Conservation (phyloP, 2,329 filamentous ascomycete genomes). For the Trichoderma sp. region DNA sequence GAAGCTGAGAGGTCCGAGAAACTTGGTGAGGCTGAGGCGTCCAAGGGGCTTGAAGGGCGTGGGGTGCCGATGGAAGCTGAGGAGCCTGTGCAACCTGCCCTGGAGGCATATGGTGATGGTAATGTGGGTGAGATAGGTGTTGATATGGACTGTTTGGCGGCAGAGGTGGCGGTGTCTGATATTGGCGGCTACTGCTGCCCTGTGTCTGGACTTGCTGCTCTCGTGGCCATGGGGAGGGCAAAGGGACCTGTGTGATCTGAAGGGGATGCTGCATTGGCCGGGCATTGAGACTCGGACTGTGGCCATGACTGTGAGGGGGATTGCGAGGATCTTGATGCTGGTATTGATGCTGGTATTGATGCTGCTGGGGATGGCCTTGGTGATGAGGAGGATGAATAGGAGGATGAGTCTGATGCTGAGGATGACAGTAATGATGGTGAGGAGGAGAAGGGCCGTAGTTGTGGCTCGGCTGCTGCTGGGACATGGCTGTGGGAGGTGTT, state of each 20-base stretch:
- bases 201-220: background rate
- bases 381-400: background rate
- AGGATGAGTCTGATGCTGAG: background rate
- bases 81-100: background rate
- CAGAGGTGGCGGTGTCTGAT: background rate
- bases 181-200: background rate
- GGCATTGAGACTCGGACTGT: background rate
- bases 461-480: background rate
- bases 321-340: background rate
- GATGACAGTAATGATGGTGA: background rate
- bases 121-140: background rate
- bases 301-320: background rate
- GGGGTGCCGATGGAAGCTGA: background rate
- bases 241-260: background rate
- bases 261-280: background rate
- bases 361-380: background rate
- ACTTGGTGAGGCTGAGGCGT: background rate
- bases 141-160: background rate
- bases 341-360: background rate
- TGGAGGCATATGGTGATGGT: background rate
- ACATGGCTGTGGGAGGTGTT: background rate
- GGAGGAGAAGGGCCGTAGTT: background rate
- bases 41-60: background rate
- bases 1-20: background rate
- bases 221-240: background rate